Percentiles rank a stretch among this genome's conserved stretches.
These are phyloP conservation scores for Corylus heterophylla DNA, from an alignment of 306 rosid species.

Conservation along the genomic window DNA sequence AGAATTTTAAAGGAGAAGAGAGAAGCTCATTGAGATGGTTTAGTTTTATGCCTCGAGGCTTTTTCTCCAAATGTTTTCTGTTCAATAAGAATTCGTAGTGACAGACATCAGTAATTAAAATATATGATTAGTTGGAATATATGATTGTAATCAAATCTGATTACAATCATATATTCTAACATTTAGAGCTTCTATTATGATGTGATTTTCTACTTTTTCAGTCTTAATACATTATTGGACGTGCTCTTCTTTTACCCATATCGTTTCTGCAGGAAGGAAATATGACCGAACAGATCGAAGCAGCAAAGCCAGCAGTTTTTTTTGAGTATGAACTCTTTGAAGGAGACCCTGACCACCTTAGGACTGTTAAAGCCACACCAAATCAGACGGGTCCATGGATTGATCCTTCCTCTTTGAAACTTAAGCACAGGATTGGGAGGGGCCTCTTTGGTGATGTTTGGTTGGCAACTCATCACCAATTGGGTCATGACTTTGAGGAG, in stretches of 20 bases:
- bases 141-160: too few species aligned
- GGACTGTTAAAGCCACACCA: conserved; percentile 52
- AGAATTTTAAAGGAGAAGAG: not conserved
- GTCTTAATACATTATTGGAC: not conserved
- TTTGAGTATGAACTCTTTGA: conserved; percentile 74
- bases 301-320: conserved; percentile 42
- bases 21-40: not conserved
- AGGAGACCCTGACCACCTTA: conserved; percentile 49
- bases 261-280: not conserved
- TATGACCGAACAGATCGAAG: conserved; percentile 58
- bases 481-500: conserved; percentile 74
- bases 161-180: too few species aligned
- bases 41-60: not conserved
- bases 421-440: conserved; percentile 82
- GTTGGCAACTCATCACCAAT: conserved; percentile 88
- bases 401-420: conserved; percentile 79
- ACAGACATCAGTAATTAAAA: not conserved
- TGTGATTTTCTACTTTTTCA: not conserved
- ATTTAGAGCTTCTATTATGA: not conserved
- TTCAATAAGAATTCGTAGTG: not conserved
- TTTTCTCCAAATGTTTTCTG: not conserved
- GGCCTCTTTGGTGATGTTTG: conserved; percentile 94
- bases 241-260: not conserved
- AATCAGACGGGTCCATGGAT: conserved; percentile 56
- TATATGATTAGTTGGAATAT: too few species aligned